Percentiles rank a stretch among this genome's conserved stretches.
Conservation (phyloP, 164 flowering plant species). For the Euptelea pleiosperma region DNA sequence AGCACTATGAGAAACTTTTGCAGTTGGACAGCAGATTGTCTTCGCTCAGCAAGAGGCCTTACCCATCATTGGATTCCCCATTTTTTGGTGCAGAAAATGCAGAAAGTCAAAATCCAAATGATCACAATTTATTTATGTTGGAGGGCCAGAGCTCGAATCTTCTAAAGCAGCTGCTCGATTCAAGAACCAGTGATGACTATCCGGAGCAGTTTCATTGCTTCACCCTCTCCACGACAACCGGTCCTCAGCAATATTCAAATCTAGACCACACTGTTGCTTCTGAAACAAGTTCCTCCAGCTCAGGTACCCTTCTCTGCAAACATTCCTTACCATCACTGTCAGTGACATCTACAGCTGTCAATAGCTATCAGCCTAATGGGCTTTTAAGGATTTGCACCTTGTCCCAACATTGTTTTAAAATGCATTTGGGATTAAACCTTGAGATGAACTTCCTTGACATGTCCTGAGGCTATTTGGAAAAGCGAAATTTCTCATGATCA, state of each 20-base stretch:
- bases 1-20: slow-evolving; percentile 26
- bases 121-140: slow-evolving; percentile 6
- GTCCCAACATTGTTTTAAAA: background rate
- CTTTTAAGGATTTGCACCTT: background rate
- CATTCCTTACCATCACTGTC: background rate
- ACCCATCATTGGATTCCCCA: slow-evolving; percentile 16
- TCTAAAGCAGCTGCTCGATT: slow-evolving; percentile 3
- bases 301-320: slow-evolving; percentile 6
- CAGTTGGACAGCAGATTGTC: slow-evolving; percentile 12
- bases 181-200: background rate
- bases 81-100: slow-evolving; percentile 13
- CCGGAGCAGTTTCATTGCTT: slow-evolving; percentile 12
- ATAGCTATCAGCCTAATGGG: background rate
- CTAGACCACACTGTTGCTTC: slow-evolving; percentile 7
- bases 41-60: slow-evolving; percentile 19
- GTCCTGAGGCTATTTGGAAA: too few relatives aligned
- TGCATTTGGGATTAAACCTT: background rate
- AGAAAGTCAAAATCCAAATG: slow-evolving; percentile 8
- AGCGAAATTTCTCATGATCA: too few relatives aligned
- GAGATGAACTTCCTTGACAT: too few relatives aligned
- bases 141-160: slow-evolving; percentile 9
- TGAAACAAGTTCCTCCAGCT: slow-evolving; percentile 6
- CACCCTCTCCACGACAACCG: slow-evolving; percentile 13
- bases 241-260: slow-evolving; percentile 6
- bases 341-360: background rate